Evolutionary conservation across 139 green algal genomes (phyloP), one percentile per base, ranked within the genome.

Genomic region (Coelastrella sp.): DNA sequence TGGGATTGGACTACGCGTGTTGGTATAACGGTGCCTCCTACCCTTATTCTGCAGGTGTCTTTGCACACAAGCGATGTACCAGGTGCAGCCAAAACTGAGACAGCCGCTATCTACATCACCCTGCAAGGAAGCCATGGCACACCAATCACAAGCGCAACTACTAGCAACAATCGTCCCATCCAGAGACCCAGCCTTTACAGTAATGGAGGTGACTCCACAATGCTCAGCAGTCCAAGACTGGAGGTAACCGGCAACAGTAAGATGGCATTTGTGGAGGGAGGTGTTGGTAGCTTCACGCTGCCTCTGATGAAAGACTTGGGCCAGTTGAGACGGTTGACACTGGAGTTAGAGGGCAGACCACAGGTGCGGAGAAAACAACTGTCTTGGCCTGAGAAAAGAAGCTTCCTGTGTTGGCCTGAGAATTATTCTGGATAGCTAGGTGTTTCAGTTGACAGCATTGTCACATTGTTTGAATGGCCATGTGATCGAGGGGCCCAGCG

Each of bases 281-380:
- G 58, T n/a, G 22, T 32, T 11, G 73, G 7, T 3, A 90, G 71
- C 57, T 75, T 90, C 20, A 73, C 7, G 6, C 58, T 90, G 57
- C 73, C 58, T 5, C 17, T 22, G 5, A 83, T 90, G 85, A 20
- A 66, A 3, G 56, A 64, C 56, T 20, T 90, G 60, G 85, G 85
- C 56, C 73, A 90, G 73, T 64, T 90, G 85, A 59, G 73, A 58
- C 73, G 83, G 73, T 16, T 83, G 10, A 75, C 73, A 5, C 73
- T 90, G 23, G 85, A 83, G n/a, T n/a, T 90, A 56, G 83, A 76
- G 17, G 17, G 14, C 2, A 76, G 54, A 22, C n/a, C 16, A 3
- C 17, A 32, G 17, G 68, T 76, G 3, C 54, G 68, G 32, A 47
- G 32, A 1, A 1, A 47, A 47, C 32, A 47, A 47, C 32, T 47